Base-by-base conservation (phyloP, 345 rosid species). In the Eucalyptus dawsonii region DNA sequence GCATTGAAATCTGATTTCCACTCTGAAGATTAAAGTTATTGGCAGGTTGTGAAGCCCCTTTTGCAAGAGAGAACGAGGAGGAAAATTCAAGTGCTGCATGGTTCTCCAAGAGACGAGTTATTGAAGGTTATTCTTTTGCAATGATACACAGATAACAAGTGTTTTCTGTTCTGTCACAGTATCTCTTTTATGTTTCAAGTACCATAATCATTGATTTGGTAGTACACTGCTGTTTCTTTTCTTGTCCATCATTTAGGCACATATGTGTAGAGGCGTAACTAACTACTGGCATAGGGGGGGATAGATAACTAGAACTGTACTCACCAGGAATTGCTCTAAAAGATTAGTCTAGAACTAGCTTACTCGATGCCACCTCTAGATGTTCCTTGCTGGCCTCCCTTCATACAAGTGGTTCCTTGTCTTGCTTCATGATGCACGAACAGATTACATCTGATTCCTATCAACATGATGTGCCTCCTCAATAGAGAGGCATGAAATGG, bases 1-100 rank as follows among this genome's bases (percentile, higher is more conserved):
- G 47, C 47, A 40, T 22, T 34, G 25, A 34, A 53, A 86, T 53
- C 65, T 40, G 21, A 49, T 27, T 27, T 17, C 45, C 83, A 65
- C 81, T 87, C 60, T 86, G 81, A 88, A 88, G 72, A 69, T 80
- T 16, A 49, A 44, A 62, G 21, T 50, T 89, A 54, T 89, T 86
- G 65, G 81, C 94, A 96, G 98, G 95, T 94, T 44, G 96, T 98
- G 87, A 97, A 95, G 93, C 99, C 99, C 88, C 95, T 98, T 54
- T 91, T 98, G 94, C 99, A 98, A 93, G 99, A 97, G 91, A 94
- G 99, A 91, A 97, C 99, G 9, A 95, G 93, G 93, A 95, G 91
- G 94, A 98, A 97, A 94, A 80, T 97, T 91, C 99, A 97, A 93
- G 98, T 98, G 40, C 93, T 98, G 88, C 94, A 95, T 67, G 99